These are phyloP conservation scores for Scedosporium boydii DNA, from an alignment of 2,329 filamentous ascomycete species.

Conservation along the genomic window DNA sequence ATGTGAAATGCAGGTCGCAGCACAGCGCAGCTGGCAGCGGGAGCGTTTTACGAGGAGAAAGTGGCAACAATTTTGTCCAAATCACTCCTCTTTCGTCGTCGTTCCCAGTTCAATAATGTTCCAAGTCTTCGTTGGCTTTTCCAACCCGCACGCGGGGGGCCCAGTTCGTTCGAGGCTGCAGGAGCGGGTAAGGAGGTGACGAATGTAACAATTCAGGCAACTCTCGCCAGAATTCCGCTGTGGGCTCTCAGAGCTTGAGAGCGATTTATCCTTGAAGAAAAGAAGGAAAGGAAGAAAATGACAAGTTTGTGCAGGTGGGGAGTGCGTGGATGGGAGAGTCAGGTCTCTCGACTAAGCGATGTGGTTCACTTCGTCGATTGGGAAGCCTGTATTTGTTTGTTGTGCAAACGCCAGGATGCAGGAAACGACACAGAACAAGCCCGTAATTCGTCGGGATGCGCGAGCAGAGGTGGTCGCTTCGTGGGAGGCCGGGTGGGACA, in stretches of 20 bases:
- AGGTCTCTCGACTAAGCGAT: neutral
- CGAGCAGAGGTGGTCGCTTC: neutral
- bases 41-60: neutral
- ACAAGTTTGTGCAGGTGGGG: neutral
- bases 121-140: no score
- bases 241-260: neutral
- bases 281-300: slow-evolving; percentile 1
- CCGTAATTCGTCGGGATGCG: slow-evolving; percentile 2
- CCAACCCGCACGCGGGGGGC: no score
- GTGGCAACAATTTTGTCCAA: neutral
- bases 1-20: slow-evolving; percentile 5
- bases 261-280: neutral
- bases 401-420: slow-evolving; percentile 3
- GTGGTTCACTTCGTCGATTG: neutral
- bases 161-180: no score
- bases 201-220: no score
- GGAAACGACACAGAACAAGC: neutral
- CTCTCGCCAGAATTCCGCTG: no score
- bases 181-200: no score
- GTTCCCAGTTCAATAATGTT: neutral
- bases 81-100: neutral
- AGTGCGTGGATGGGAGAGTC: neutral
- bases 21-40: neutral
- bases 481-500: neutral
- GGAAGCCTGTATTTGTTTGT: slow-evolving; percentile 4